Conservation (phyloP, 2,329 filamentous ascomycete species). For the Aspergillus quadricinctus region DNA sequence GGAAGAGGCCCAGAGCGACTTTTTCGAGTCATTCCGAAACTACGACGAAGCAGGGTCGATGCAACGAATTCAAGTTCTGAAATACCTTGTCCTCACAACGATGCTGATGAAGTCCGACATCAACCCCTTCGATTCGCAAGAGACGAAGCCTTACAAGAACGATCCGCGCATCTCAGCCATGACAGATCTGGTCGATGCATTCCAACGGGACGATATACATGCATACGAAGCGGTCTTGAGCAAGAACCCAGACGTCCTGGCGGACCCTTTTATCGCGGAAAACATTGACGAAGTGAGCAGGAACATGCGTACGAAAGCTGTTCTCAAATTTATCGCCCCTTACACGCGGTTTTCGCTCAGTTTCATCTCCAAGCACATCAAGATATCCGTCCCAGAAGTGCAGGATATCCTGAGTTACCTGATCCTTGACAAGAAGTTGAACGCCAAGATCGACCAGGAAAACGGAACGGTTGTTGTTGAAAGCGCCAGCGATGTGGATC, state of each 20-base stretch:
- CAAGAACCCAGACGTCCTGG: constrained; percentile 81
- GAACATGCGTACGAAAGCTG: constrained; percentile 95
- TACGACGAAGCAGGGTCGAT: constrained; percentile 97
- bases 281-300: constrained; percentile 99
- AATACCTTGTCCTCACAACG: constrained; percentile 91
- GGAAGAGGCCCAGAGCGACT: constrained; percentile 94
- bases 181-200: constrained; percentile 95
- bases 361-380: constrained; percentile 84
- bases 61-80: constrained; percentile 93
- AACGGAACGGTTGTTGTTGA: constrained; percentile 77
- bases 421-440: constrained; percentile 83
- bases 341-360: constrained; percentile 86
- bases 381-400: constrained; percentile 79
- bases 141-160: constrained; percentile 96
- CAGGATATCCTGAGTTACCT: constrained; percentile 94
- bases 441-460: constrained; percentile 85
- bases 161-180: constrained; percentile 94
- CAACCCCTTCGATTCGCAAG: constrained; percentile 97
- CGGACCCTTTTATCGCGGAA: constrained; percentile 93
- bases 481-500: constrained; percentile 63
- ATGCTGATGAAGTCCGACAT: constrained; percentile 99
- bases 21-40: constrained; percentile 97
- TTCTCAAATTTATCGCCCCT: constrained; percentile 87
- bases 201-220: constrained; percentile 91
- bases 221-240: constrained; percentile 83